phyloP scores from a whole-genome alignment of 352 stramenopile genomes.

The Phytophthora niederhauseri region DNA sequence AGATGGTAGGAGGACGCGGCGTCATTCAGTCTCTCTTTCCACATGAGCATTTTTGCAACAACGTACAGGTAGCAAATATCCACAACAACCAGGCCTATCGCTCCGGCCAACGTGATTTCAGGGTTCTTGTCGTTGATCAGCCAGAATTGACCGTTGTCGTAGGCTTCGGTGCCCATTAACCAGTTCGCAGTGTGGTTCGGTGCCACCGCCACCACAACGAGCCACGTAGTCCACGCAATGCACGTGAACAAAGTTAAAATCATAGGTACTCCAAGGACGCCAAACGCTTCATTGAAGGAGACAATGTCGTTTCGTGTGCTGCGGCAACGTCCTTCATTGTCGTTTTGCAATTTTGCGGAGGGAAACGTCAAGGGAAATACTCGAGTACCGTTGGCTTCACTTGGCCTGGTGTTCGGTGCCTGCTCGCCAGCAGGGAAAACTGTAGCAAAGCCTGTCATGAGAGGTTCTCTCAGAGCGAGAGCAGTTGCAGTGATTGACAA shows the following conservation, averaged over 20 bases:
- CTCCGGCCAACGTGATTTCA: not conserved
- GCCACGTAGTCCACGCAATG: conserved; percentile 17
- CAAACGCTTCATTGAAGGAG: conserved; percentile 5
- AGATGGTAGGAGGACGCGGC: not conserved
- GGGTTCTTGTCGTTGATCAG: conserved; percentile 11
- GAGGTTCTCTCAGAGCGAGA: not conserved
- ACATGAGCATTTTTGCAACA: not conserved
- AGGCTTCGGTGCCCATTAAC: conserved; percentile 22
- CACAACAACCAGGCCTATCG: not conserved
- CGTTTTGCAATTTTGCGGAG: too few relatives aligned
- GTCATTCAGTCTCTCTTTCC: not conserved
- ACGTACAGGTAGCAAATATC: conserved; percentile 12
- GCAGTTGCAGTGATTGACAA: not conserved
- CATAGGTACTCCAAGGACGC: conserved; percentile 3
- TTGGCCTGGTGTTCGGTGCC: not conserved
- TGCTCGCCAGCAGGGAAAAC: not conserved
- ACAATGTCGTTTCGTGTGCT: not conserved
- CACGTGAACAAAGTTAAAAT: conserved; percentile 4
- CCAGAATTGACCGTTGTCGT: conserved; percentile 24
- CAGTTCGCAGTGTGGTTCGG: conserved; percentile 19
- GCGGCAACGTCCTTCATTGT: not conserved
- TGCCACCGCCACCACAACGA: conserved; percentile 13
- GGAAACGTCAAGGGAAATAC: not conserved
- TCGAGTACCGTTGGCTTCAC: not conserved
- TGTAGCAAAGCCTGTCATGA: not conserved